Base-by-base conservation (phyloP, 2,329 filamentous ascomycete genomes). In the Bipolaris oryzae region DNA sequence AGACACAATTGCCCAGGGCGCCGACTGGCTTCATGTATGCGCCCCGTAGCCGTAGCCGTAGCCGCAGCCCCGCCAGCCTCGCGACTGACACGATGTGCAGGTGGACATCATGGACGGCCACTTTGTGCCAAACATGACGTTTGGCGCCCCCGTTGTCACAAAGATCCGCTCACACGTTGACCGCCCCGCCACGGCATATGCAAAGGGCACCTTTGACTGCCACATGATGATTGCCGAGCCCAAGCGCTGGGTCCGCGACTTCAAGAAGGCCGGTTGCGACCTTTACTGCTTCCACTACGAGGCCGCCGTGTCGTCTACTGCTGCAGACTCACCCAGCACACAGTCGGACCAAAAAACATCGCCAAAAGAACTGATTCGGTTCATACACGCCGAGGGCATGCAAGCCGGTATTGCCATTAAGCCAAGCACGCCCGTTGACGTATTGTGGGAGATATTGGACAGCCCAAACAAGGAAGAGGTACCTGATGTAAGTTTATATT, bases 191-290 rank as follows among this genome's bases (percentile, higher is more conserved):
- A 81, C 84, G 49, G 84, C 84, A 33, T 82, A 89, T 66, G 92
- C 90, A 50, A 90, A 88, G 68, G 95, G 95, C 60, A 98, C 94
- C 13, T 99, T 99, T 76, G 95, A 99, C 79, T 99, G 95, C 84
- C 95, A 99, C 80, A 98, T 99, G 95, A 99, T 99, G 95, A 96
- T 99, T 74, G 88, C 92, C 71, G 94, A 99, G 93, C 95, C 95
- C 66, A 96, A 98, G 83, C 93, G 92, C 84, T 99, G 95, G 95
- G 93, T 97, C 70, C 91, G 90, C 74, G 91, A 96, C 61, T 98
- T 99, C 82, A 87, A 95, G 77, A 88, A 90, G 50, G 95, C 92
- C 58, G 95, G 95, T 51, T 97, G 93, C 79, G 92, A 99, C 77
- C 84, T 99, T n/a, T 99, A 99, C 83, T 98, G 95, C 83, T 99